A percentile compares a stretch with the other conserved stretches of the same genome.
Conservation (phyloP, 1,284 basidiomycete genomes). For the Naganishia sp. region DNA sequence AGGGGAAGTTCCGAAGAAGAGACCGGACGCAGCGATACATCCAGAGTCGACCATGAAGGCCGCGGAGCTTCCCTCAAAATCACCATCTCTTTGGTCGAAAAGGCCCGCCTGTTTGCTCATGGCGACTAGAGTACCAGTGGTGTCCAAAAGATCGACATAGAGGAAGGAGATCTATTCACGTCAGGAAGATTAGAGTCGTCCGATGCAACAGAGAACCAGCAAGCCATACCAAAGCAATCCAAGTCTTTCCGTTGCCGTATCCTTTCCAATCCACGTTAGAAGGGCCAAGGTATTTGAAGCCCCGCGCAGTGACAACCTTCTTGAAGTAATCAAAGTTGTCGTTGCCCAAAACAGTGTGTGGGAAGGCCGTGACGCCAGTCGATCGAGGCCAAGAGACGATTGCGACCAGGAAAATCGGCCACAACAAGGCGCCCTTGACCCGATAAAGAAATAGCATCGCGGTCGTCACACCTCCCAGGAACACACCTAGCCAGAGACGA, state of each 20-base stretch:
- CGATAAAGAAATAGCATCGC: conserved; percentile 80
- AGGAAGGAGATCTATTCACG: conserved; percentile 61
- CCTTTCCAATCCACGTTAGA: conserved; percentile 43
- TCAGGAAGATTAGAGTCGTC: conserved; percentile 30
- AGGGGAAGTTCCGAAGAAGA: conserved; percentile 77
- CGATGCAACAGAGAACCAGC: conserved; percentile 22
- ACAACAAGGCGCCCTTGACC: conserved; percentile 63
- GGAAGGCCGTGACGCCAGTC: conserved; percentile 79
- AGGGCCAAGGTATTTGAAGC: conserved; percentile 51
- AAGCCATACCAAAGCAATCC: conserved; percentile 76
- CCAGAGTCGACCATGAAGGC: conserved; percentile 69
- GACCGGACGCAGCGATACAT: conserved; percentile 44
- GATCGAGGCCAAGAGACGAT: conserved; percentile 84
- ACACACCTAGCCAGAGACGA: conserved; percentile 85
- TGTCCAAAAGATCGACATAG: conserved; percentile 79
- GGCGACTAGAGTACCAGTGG: conserved; percentile 76
- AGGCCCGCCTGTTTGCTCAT: conserved; percentile 92
- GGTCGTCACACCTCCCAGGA: conserved; percentile 80
- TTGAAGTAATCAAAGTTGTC: conserved; percentile 82
- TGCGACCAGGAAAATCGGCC: conserved; percentile 73
- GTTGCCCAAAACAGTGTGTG: conserved; percentile 69
- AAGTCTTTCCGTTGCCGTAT: conserved; percentile 69
- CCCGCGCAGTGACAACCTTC: conserved; percentile 71
- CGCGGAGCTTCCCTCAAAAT: conserved; percentile 82
- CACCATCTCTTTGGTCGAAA: conserved; percentile 77